A percentile compares a stretch with the other conserved stretches of the same genome.
phyloP scores from a whole-genome alignment of 2,329 filamentous ascomycete species.

The Colletotrichum falcatum region DNA sequence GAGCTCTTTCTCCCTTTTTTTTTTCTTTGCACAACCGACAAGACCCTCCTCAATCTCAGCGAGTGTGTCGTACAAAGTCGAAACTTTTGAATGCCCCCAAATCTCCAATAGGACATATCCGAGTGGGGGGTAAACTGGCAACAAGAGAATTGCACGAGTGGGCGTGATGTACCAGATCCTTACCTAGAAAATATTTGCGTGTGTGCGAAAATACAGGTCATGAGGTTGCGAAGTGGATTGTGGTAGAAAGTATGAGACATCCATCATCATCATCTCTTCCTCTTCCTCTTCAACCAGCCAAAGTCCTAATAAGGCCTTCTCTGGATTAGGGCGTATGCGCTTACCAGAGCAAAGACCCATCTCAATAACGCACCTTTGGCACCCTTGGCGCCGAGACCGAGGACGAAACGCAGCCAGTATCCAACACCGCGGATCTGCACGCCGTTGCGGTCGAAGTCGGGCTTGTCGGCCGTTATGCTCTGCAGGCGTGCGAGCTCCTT shows the following conservation, averaged over 20 bases:
- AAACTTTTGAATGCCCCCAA: slow-evolving; percentile 4
- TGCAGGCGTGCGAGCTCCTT: slow-evolving; percentile 59
- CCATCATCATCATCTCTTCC: slow-evolving; percentile 8
- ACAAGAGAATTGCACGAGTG: slow-evolving; percentile 8
- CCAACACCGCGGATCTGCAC: slow-evolving; percentile 61
- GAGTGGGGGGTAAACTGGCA: slow-evolving; percentile 27
- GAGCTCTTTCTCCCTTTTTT: neutral
- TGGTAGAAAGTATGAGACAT: slow-evolving; percentile 11
- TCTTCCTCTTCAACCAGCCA: slow-evolving; percentile 40
- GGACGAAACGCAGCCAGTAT: slow-evolving; percentile 66
- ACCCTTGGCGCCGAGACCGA: slow-evolving; percentile 63
- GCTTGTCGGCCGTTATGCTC: slow-evolving; percentile 57
- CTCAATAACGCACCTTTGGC: slow-evolving; percentile 63
- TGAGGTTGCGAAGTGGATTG: slow-evolving; percentile 1
- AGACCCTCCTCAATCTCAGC: slow-evolving; percentile 21
- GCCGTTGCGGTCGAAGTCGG: slow-evolving; percentile 73
- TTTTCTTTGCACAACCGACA: neutral
- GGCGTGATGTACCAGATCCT: neutral
- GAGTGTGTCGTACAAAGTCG: slow-evolving; percentile 25
- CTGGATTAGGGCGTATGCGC: slow-evolving; percentile 47
- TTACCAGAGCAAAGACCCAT: slow-evolving; percentile 61
- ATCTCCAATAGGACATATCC: neutral
- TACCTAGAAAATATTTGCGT: neutral
- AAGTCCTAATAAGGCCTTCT: slow-evolving; percentile 51
- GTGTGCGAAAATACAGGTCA: slow-evolving; percentile 1